Evolutionary conservation across 371 early-diverging fungal genomes (phyloP).

Genomic region (Mortierella sp.): DNA sequence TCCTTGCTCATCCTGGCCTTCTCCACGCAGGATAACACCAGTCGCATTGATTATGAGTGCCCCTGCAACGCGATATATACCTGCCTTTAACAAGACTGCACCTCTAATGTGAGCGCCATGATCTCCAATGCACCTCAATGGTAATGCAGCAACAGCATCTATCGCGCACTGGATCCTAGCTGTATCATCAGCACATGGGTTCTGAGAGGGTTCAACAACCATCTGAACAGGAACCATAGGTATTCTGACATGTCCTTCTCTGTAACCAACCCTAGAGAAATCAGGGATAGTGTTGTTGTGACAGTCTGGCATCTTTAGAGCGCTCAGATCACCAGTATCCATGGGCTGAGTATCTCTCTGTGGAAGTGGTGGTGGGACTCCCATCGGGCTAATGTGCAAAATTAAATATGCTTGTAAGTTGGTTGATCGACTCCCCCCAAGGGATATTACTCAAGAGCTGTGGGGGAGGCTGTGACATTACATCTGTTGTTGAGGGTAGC

Average conservation of each 20-base stretch:
- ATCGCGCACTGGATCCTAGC: constrained; percentile 44
- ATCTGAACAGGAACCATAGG: constrained; percentile 46
- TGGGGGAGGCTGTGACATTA: neutral
- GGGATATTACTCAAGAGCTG: neutral
- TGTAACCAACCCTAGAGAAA: constrained; percentile 54
- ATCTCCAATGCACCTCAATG: constrained; percentile 23
- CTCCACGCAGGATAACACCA: constrained; percentile 47
- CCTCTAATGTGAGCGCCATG: constrained; percentile 51
- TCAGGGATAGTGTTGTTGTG: constrained; percentile 41
- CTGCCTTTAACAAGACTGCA: constrained; percentile 46
- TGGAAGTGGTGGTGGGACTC: constrained; percentile 22
- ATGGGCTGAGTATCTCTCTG: constrained; percentile 6
- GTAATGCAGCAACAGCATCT: constrained; percentile 31
- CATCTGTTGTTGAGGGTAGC: constrained; percentile 5
- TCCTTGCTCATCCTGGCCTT: constrained; percentile 46
- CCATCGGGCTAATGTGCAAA: constrained; percentile 10
- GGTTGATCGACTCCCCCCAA: neutral
- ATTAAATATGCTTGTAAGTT: neutral
- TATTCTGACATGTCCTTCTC: constrained; percentile 45
- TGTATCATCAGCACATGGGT: constrained; percentile 39
- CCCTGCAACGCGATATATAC: constrained; percentile 46
- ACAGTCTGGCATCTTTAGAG: constrained; percentile 27
- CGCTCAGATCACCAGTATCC: constrained; percentile 11
- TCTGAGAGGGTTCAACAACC: constrained; percentile 37
- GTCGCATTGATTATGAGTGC: constrained; percentile 48